Evolutionary conservation across 2,329 filamentous ascomycete species (phyloP).

Genomic region (Penicillium oxalicum): DNA sequence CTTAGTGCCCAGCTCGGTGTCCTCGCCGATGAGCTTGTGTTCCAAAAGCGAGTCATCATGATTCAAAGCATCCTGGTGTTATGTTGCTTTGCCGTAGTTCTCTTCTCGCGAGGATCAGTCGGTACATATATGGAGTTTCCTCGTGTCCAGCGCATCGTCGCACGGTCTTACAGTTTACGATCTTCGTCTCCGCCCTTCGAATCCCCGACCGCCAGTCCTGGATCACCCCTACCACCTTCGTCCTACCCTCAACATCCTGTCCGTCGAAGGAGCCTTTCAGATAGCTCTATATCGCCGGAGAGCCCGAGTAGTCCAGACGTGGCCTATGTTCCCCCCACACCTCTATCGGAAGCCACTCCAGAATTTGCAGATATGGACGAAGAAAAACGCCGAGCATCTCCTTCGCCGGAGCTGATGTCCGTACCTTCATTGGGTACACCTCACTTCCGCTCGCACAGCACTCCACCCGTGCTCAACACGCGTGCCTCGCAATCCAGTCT

Average conservation of each 20-base stretch:
- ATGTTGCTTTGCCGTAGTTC: constrained; percentile 77
- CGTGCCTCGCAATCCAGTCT: constrained; percentile 8
- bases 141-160: constrained; percentile 43
- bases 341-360: constrained; percentile 27
- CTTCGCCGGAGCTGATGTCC: constrained; percentile 14
- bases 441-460: constrained; percentile 28
- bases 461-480: constrained; percentile 25
- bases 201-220: constrained; percentile 34
- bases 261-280: constrained; percentile 30
- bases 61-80: constrained; percentile 83
- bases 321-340: constrained; percentile 37
- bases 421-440: constrained; percentile 20
- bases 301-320: constrained; percentile 26
- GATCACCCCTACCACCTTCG: constrained; percentile 31
- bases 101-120: constrained; percentile 56
- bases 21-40: constrained; percentile 83
- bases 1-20: constrained; percentile 74
- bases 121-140: constrained; percentile 43
- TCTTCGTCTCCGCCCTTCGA: constrained; percentile 32
- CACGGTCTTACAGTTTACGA: constrained; percentile 40
- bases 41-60: constrained; percentile 84
- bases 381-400: constrained; percentile 14
- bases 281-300: constrained; percentile 32
- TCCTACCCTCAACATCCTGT: constrained; percentile 21
- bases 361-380: constrained; percentile 16